A percentile compares a stretch with the other conserved stretches of the same genome.
Conservation (phyloP, 768 basidiomycete species). For the Hericium erinaceus region DNA sequence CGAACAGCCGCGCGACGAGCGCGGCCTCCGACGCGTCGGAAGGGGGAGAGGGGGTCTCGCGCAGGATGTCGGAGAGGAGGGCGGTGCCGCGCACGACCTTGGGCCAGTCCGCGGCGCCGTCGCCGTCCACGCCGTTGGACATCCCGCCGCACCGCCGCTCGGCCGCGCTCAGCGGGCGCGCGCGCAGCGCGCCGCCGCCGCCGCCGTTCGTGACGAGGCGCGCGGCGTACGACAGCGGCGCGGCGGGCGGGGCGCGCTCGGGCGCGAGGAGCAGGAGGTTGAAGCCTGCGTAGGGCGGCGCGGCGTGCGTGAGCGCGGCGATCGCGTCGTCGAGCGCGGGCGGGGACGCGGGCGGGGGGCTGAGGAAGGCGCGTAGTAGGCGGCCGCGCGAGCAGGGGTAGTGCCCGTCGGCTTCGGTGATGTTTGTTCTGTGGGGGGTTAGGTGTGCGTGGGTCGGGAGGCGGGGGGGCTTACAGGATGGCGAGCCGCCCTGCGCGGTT, state of each 20-base stretch:
- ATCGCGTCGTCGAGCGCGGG: constrained; percentile 41
- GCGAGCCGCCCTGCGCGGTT: constrained; percentile 57
- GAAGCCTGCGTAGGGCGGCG: constrained; percentile 66
- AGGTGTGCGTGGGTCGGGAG: not conserved
- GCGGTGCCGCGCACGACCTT: constrained; percentile 55
- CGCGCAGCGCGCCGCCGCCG: constrained; percentile 39
- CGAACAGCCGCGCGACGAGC: constrained; percentile 51
- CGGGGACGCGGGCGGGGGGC: constrained; percentile 31
- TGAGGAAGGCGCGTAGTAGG: constrained; percentile 59
- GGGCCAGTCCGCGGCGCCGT: constrained; percentile 56
- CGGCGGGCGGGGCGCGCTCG: not conserved
- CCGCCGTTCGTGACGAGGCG: constrained; percentile 63
- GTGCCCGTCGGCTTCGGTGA: constrained; percentile 52
- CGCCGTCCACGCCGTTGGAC: constrained; percentile 70
- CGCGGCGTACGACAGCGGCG: constrained; percentile 38
- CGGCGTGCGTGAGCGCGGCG: constrained; percentile 34
- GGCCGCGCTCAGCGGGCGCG: constrained; percentile 39
- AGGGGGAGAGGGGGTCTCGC: constrained; percentile 22
- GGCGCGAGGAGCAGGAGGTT: constrained; percentile 61
- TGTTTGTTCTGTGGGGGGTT: constrained; percentile 59
- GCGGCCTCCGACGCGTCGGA: constrained; percentile 44
- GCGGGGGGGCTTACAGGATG: constrained; percentile 46
- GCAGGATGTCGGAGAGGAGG: constrained; percentile 36
- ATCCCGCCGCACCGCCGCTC: constrained; percentile 50
- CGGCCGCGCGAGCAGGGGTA: constrained; percentile 58